Conservation (phyloP, 2,329 filamentous ascomycete genomes). For the Fusarium brachygibbosum region DNA sequence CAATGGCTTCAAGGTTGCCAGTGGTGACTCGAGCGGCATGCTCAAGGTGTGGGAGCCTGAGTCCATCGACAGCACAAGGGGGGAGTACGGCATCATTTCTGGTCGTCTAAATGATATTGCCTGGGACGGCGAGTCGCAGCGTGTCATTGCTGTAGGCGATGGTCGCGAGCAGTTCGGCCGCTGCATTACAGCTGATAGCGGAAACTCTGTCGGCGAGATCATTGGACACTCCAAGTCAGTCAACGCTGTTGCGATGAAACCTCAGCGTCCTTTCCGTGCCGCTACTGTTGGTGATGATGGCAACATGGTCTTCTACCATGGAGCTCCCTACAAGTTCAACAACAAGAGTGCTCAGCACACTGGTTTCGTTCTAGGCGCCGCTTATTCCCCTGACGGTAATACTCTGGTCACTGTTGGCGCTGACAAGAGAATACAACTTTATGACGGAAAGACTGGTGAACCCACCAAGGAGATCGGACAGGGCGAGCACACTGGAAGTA, state of each 20-base stretch:
- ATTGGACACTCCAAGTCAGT: constrained; percentile 90
- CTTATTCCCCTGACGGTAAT: constrained; percentile 90
- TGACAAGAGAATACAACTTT: constrained; percentile 93
- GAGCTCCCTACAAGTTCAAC: constrained; percentile 96
- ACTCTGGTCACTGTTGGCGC: constrained; percentile 88
- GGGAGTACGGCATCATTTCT: constrained; percentile 94
- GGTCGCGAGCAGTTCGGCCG: constrained; percentile 94
- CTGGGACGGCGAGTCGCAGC: constrained; percentile 97
- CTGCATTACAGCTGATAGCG: constrained; percentile 94
- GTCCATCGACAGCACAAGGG: constrained; percentile 86
- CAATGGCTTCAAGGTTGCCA: constrained; percentile 94
- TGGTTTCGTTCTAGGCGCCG: constrained; percentile 88
- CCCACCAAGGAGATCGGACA: constrained; percentile 82
- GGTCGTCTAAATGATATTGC: constrained; percentile 96
- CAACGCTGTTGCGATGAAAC: constrained; percentile 90
- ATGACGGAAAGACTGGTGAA: constrained; percentile 96
- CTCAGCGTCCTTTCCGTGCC: constrained; percentile 90
- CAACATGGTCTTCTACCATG: constrained; percentile 91
- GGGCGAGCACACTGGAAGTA: constrained; percentile 89
- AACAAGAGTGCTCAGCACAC: constrained; percentile 85
- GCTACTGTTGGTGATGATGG: constrained; percentile 93
- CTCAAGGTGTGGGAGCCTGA: constrained; percentile 95
- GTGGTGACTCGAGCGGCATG: constrained; percentile 85
- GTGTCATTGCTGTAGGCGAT: constrained; percentile 95
- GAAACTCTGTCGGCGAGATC: constrained; percentile 95